These are phyloP conservation scores for Solanum gandarillasii DNA, from an alignment of 257 asterid genomes.

Conservation along the genomic window DNA sequence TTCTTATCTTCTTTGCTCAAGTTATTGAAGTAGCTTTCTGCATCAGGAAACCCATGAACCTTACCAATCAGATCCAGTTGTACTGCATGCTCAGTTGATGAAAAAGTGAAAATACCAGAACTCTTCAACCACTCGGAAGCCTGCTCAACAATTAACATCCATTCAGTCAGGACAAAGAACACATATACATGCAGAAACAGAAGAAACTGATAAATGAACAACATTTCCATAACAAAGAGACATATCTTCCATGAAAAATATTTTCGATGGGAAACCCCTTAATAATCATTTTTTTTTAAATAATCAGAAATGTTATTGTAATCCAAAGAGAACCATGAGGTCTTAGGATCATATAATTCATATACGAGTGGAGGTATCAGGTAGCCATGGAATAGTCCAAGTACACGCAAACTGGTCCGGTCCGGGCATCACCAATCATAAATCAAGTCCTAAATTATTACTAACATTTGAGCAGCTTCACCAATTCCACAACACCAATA, in stretches of 20 bases:
- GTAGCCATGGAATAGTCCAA: background rate
- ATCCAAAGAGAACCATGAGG: background rate
- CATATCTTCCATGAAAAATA: background rate
- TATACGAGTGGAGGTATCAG: background rate
- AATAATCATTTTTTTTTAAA: background rate
- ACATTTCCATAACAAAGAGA: background rate
- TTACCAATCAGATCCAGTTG: slow-evolving; percentile 73
- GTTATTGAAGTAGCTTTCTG: slow-evolving; percentile 58
- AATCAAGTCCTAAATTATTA: background rate
- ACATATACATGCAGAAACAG: background rate
- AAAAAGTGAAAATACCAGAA: slow-evolving; percentile 28
- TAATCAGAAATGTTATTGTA: background rate
- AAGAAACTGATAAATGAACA: background rate
- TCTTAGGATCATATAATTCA: background rate
- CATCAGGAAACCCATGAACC: slow-evolving; percentile 50
- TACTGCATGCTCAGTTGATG: slow-evolving; percentile 71
- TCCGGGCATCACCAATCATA: background rate
- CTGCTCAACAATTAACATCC: slow-evolving; percentile 16
- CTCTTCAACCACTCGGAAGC: slow-evolving; percentile 58
- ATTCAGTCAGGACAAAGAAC: background rate
- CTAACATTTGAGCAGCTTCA: background rate
- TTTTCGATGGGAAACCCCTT: background rate
- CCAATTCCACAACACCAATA: background rate
- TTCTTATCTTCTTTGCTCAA: slow-evolving; percentile 53
- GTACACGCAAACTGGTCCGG: background rate